Conservation (phyloP, 345 rosid genomes). For the Sisymbrium altissimum region DNA sequence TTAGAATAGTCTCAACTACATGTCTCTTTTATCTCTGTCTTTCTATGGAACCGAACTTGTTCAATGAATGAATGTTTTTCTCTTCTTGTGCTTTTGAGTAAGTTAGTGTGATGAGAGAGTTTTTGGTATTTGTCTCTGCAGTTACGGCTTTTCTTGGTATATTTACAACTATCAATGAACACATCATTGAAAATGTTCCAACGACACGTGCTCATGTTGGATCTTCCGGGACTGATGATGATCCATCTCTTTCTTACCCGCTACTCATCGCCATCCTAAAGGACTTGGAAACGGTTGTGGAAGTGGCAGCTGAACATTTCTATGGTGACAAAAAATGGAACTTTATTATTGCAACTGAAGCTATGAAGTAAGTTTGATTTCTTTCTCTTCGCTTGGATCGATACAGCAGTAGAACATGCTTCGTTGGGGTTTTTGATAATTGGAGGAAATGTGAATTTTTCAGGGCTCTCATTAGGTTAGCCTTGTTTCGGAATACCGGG, state of each 20-base stretch:
- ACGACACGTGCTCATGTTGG: conserved; percentile 32
- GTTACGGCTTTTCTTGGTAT: conserved; percentile 82
- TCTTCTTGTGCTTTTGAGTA: too few relatives aligned
- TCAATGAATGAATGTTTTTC: too few relatives aligned
- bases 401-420: not conserved
- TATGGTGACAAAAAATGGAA: conserved; percentile 86
- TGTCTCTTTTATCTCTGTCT: not conserved
- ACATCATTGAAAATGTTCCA: conserved; percentile 71
- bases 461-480: conserved; percentile 73
- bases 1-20: conserved; percentile 17
- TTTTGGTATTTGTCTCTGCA: conserved; percentile 42
- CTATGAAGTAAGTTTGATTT: conserved; percentile 57
- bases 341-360: conserved; percentile 77
- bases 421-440: not conserved
- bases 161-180: conserved; percentile 78
- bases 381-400: conserved; percentile 4
- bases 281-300: conserved; percentile 88
- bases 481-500: conserved; percentile 65
- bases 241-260: conserved; percentile 56
- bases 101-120: conserved; percentile 24
- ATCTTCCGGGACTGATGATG: conserved; percentile 36
- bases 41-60: too few relatives aligned
- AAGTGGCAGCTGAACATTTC: conserved; percentile 79
- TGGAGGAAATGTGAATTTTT: conserved; percentile 11
- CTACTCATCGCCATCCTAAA: conserved; percentile 72